phyloP scores from a whole-genome alignment of 2,329 filamentous ascomycete genomes.

The Ascochyta pisi region DNA sequence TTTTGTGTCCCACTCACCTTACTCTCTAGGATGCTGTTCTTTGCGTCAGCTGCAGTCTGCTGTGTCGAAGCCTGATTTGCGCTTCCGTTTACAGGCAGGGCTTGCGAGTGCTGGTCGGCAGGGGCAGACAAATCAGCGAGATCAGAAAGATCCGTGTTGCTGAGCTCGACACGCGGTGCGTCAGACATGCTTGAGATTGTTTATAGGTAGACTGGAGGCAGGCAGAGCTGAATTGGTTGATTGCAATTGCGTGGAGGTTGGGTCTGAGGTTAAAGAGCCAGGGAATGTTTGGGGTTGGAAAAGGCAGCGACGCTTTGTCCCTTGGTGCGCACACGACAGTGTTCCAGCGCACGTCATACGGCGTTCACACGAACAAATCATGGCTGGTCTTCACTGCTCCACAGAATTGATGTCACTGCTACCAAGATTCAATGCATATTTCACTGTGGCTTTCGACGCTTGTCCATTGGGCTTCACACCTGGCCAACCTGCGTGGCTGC shows the following conservation, averaged over 20 bases:
- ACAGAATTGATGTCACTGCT: constrained; percentile 18
- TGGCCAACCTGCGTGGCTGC: constrained; percentile 3
- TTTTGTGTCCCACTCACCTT: constrained; percentile 49
- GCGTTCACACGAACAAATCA: constrained; percentile 19
- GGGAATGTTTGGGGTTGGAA: constrained; percentile 16
- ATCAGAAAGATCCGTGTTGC: constrained; percentile 34
- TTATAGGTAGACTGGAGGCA: constrained; percentile 6
- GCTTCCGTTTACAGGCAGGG: constrained; percentile 33
- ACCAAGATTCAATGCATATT: neutral
- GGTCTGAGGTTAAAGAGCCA: constrained; percentile 3
- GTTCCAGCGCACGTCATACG: constrained; percentile 21
- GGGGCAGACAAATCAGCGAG: constrained; percentile 35
- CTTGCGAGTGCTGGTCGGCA: constrained; percentile 23
- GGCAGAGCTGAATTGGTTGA: neutral
- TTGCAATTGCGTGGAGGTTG: constrained; percentile 8
- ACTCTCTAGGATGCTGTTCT: constrained; percentile 51
- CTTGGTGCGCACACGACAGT: constrained; percentile 15
- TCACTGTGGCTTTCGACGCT: constrained; percentile 5
- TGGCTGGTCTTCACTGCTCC: constrained; percentile 7
- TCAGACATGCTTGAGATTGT: constrained; percentile 35
- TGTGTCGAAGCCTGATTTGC: constrained; percentile 28
- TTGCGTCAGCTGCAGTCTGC: constrained; percentile 38
- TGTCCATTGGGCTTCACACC: constrained; percentile 7
- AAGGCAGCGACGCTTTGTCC: constrained; percentile 14
- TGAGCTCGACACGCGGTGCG: constrained; percentile 42